Evolutionary conservation across 305 asterid genomes (phyloP).

Genomic region (Withania somnifera): DNA sequence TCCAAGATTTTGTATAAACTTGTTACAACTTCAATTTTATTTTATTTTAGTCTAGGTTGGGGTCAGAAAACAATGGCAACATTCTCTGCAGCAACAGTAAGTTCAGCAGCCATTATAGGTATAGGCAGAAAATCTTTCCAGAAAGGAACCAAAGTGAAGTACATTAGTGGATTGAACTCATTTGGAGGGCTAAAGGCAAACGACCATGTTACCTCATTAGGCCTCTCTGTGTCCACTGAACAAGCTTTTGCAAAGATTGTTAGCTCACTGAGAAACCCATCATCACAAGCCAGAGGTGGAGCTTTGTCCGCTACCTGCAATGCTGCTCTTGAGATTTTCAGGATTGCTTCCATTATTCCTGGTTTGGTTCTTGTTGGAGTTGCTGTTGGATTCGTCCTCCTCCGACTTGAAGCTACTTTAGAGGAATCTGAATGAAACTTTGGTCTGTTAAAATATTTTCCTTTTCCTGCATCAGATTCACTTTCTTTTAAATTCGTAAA

Average conservation of each 20-base stretch:
- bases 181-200: slow-evolving; percentile 81
- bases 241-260: slow-evolving; percentile 56
- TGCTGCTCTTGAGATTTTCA: slow-evolving; percentile 61
- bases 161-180: slow-evolving; percentile 55
- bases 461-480: slow-evolving; percentile 9
- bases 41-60: slow-evolving; percentile 15
- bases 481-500: slow-evolving; percentile 13
- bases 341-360: slow-evolving; percentile 54
- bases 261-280: slow-evolving; percentile 31
- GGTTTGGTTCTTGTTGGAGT: slow-evolving; percentile 69
- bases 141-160: slow-evolving; percentile 34
- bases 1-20: neutral
- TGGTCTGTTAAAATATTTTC: slow-evolving; percentile 11
- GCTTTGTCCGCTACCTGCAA: slow-evolving; percentile 60
- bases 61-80: slow-evolving; percentile 36
- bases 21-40: neutral
- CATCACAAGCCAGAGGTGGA: slow-evolving; percentile 30
- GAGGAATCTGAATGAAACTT: slow-evolving; percentile 51
- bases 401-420: slow-evolving; percentile 55
- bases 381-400: slow-evolving; percentile 80
- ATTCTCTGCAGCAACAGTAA: slow-evolving; percentile 25
- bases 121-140: slow-evolving; percentile 14
- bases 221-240: slow-evolving; percentile 52
- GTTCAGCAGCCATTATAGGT: slow-evolving; percentile 25
- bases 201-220: slow-evolving; percentile 44